Percentiles rank a stretch among this genome's conserved stretches.
Conservation (phyloP, 106 monocot genomes). For the Dendrobium catenatum region DNA sequence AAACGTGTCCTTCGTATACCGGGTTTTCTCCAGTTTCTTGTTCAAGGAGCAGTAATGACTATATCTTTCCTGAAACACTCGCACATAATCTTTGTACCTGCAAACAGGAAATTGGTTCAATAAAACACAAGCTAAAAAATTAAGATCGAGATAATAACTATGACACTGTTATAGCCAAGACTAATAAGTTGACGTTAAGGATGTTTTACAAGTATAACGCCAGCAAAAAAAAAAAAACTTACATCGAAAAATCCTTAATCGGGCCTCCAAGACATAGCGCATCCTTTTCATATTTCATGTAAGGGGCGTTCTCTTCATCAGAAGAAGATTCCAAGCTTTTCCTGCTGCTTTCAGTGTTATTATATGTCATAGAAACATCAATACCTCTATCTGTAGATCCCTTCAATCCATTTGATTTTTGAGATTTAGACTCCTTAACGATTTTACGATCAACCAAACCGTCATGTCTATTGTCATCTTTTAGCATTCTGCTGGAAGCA, state of each 20-base stretch:
- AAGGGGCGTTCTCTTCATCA: slow-evolving; percentile 51
- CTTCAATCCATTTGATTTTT: slow-evolving; percentile 25
- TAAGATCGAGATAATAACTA: background rate
- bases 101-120: slow-evolving; percentile 1
- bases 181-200: background rate
- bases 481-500: slow-evolving; percentile 7
- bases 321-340: slow-evolving; percentile 47
- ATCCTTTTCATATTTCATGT: slow-evolving; percentile 78
- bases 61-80: slow-evolving; percentile 84
- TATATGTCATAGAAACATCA: slow-evolving; percentile 23
- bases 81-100: slow-evolving; percentile 83
- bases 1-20: slow-evolving; percentile 25
- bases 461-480: slow-evolving; percentile 33
- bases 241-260: slow-evolving; percentile 68
- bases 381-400: slow-evolving; percentile 24
- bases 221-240: slow-evolving; percentile 20
- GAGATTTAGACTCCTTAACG: slow-evolving; percentile 28
- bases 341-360: slow-evolving; percentile 17
- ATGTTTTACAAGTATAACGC: background rate
- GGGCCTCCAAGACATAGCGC: slow-evolving; percentile 62
- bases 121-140: background rate
- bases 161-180: background rate
- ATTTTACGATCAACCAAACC: slow-evolving; percentile 25
- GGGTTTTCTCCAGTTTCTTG: slow-evolving; percentile 60
- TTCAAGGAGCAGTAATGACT: slow-evolving; percentile 57